Conservation (phyloP, 1,284 basidiomycete species). For the Ustilago lituana region DNA sequence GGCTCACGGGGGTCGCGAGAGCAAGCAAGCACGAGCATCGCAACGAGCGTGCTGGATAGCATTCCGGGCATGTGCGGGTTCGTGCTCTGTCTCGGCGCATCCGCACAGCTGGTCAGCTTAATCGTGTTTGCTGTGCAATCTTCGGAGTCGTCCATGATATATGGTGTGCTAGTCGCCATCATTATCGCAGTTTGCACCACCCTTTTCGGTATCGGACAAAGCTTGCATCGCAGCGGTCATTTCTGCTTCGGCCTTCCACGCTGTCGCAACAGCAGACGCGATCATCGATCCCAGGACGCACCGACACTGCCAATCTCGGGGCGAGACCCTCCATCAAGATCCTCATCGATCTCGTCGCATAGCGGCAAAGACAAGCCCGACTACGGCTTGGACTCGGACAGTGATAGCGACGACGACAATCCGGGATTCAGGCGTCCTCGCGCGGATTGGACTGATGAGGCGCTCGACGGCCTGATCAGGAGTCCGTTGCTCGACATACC, state of each 20-base stretch:
- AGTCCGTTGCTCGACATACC: constrained; percentile 15
- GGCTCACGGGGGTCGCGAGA: background rate
- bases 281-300: background rate
- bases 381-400: constrained; percentile 27
- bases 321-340: background rate
- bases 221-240: background rate
- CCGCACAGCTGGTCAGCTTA: background rate
- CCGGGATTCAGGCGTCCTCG: background rate
- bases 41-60: background rate
- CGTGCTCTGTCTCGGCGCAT: constrained; percentile 5
- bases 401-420: constrained; percentile 5
- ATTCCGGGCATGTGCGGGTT: background rate
- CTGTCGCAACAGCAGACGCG: background rate
- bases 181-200: background rate
- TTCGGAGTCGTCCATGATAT: background rate
- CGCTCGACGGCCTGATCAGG: constrained; percentile 6
- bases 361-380: constrained; percentile 8
- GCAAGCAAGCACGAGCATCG: too few species aligned
- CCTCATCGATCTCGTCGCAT: constrained; percentile 12
- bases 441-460: constrained; percentile 18
- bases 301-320: constrained; percentile 1
- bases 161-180: constrained; percentile 1
- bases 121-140: background rate
- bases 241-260: background rate
- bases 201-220: background rate